Evolutionary conservation across 2,329 filamentous ascomycete genomes (phyloP).

Genomic region (Phaeosphaeriaceae sp.): DNA sequence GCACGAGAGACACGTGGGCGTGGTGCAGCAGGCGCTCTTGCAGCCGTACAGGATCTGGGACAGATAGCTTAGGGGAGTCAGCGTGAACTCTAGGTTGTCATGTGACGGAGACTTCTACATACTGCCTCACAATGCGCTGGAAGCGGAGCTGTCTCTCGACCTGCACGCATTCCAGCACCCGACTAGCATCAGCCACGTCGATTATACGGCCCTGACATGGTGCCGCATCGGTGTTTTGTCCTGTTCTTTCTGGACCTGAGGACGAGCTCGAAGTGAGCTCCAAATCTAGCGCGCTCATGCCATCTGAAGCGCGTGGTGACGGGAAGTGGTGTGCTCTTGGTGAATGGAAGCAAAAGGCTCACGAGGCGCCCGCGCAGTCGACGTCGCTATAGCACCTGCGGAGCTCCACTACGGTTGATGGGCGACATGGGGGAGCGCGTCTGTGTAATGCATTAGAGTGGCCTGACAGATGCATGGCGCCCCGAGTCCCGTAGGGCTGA

Average conservation of each 20-base stretch:
- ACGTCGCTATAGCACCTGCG: neutral
- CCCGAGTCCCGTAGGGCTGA: conserved; percentile 14
- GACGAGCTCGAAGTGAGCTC: neutral
- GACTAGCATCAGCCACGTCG: conserved; percentile 32
- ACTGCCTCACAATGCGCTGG: conserved; percentile 43
- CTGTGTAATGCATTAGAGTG: conserved; percentile 5
- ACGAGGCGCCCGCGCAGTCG: conserved; percentile 4
- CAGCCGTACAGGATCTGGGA: conserved; percentile 85
- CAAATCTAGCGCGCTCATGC: conserved; percentile 29
- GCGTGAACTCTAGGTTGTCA: neutral
- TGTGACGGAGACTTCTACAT: conserved; percentile 12
- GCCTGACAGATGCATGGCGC: neutral
- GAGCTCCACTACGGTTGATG: neutral
- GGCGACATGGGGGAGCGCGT: conserved; percentile 2
- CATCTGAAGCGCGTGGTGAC: conserved; percentile 13
- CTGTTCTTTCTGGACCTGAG: neutral
- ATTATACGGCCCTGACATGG: conserved; percentile 11
- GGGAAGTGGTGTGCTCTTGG: neutral
- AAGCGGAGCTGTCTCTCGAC: conserved; percentile 36
- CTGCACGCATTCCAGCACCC: conserved; percentile 40
- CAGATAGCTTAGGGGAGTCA: conserved; percentile 66
- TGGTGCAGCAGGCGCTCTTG: conserved; percentile 70
- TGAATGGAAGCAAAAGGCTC: neutral
- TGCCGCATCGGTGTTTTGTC: neutral
- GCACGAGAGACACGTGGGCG: conserved; percentile 81